phyloP scores from a whole-genome alignment of 441 rosid species.

The Aquilaria agallochum region DNA sequence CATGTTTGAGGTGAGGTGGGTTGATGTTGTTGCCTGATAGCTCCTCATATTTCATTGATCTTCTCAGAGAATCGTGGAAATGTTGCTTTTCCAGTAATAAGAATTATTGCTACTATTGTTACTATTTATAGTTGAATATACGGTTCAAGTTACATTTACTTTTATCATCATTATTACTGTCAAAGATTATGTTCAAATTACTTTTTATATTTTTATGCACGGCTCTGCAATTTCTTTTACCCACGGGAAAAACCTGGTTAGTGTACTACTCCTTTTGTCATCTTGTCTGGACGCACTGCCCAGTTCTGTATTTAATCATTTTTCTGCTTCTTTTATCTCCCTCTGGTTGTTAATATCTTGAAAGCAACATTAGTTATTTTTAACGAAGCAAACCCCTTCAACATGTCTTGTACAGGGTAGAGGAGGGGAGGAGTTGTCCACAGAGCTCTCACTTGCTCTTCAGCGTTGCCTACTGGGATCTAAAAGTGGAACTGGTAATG shows the following conservation, averaged over 20 bases:
- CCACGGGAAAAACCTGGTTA: no score
- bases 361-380: neutral
- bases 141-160: no score
- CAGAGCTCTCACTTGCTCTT: slow-evolving; percentile 73
- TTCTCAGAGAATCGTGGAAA: neutral
- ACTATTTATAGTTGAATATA: no score
- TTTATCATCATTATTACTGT: no score
- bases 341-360: neutral
- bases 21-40: slow-evolving; percentile 1
- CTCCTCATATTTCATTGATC: slow-evolving; percentile 7
- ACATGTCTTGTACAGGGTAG: slow-evolving; percentile 50
- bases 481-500: slow-evolving; percentile 77
- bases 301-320: no score
- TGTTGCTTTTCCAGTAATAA: neutral
- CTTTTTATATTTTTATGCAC: no score
- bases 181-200: no score
- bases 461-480: slow-evolving; percentile 79
- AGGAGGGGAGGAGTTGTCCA: slow-evolving; percentile 83
- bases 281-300: no score
- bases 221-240: no score
- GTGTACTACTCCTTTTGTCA: no score
- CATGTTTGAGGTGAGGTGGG: slow-evolving; percentile 59
- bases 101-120: no score
- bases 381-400: slow-evolving; percentile 11
- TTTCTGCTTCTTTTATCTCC: neutral